A percentile compares a stretch with the other conserved stretches of the same genome.
Evolutionary conservation across 208 protist genomes (phyloP).

Genomic region (Entamoeba histolytica): DNA sequence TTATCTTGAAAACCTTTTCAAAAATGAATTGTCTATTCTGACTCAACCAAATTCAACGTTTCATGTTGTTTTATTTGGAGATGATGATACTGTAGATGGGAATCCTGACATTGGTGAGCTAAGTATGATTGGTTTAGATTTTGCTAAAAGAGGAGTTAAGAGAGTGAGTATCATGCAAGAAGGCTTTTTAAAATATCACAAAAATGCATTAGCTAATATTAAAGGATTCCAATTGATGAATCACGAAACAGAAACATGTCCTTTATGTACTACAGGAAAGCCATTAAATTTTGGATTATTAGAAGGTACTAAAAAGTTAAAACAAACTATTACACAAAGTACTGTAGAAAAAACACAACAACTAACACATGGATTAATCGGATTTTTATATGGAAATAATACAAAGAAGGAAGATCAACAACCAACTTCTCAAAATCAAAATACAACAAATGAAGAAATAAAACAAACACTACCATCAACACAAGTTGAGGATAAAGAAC

Average conservation of each 20-base stretch:
- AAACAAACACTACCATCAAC: background rate
- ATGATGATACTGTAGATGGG: background rate
- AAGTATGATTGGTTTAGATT: background rate
- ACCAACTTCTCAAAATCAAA: background rate
- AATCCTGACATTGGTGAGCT: background rate
- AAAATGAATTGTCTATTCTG: background rate
- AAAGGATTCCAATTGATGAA: background rate
- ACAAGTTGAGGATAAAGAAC: background rate
- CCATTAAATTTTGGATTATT: background rate
- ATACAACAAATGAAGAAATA: background rate
- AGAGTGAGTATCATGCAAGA: background rate
- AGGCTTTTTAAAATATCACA: background rate
- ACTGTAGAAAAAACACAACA: background rate
- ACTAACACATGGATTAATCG: background rate
- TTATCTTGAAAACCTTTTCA: background rate
- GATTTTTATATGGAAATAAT: background rate
- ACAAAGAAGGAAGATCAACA: background rate
- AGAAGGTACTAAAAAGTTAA: background rate
- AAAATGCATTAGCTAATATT: background rate
- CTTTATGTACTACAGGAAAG: background rate
- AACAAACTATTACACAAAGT: background rate
- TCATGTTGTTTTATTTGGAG: background rate
- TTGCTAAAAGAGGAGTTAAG: background rate
- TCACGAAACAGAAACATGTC: background rate
- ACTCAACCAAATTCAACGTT: background rate